These are phyloP conservation scores for Borovskyia barvae DNA, from an alignment of 208 protist species.

Conservation along the genomic window DNA sequence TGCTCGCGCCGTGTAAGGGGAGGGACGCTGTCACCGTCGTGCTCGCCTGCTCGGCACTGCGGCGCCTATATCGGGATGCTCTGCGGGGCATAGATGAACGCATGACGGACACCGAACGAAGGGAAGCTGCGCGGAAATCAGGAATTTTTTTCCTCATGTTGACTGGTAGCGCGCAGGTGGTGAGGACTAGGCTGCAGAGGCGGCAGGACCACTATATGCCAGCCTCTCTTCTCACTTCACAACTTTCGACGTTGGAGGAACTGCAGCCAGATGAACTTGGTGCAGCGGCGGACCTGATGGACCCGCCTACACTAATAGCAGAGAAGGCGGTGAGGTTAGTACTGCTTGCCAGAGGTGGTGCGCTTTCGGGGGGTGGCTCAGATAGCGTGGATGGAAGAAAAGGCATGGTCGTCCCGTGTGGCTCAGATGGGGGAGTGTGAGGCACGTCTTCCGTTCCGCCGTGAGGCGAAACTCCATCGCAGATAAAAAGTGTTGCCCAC, in stretches of 20 bases:
- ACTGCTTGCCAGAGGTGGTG: neutral
- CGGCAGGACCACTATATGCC: conserved; percentile 74
- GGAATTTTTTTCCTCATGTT: conserved; percentile 62
- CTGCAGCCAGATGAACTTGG: conserved; percentile 39
- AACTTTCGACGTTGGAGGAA: conserved; percentile 53
- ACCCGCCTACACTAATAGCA: conserved; percentile 24
- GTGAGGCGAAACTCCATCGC: too few relatives aligned
- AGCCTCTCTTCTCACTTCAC: conserved; percentile 48
- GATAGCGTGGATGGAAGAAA: too few relatives aligned
- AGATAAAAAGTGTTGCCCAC: neutral
- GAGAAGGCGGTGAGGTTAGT: conserved; percentile 23
- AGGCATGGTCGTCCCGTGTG: too few relatives aligned
- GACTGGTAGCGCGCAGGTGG: conserved; percentile 17
- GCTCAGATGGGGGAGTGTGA: too few relatives aligned
- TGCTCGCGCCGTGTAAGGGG: conserved; percentile 18
- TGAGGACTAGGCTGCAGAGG: conserved; percentile 34
- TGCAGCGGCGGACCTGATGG: conserved; percentile 22
- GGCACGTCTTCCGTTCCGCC: too few relatives aligned
- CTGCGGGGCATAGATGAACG: conserved; percentile 27
- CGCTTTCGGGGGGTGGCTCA: too few relatives aligned
- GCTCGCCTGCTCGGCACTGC: conserved; percentile 69
- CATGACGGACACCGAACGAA: neutral
- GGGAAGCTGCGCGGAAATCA: neutral
- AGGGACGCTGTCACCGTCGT: conserved; percentile 29
- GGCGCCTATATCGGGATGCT: conserved; percentile 51